A percentile compares a stretch with the other conserved stretches of the same genome.
These are phyloP conservation scores for Aspergillus diversus DNA, from an alignment of 495 filamentous ascomycete species.

Conservation along the genomic window DNA sequence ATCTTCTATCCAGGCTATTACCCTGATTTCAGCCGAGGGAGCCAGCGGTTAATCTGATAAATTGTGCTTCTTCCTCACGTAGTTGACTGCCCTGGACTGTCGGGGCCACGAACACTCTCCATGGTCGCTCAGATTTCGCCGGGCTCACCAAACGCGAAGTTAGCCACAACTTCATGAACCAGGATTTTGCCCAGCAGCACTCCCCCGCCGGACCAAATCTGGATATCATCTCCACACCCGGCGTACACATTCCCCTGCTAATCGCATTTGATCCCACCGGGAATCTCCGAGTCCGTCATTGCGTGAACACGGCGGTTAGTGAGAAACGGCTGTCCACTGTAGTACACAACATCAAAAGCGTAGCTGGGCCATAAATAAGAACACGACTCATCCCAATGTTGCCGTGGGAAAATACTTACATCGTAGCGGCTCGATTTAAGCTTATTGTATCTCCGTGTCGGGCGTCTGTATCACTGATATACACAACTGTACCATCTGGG, in stretches of 20 bases:
- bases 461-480: slow-evolving; percentile 59
- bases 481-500: slow-evolving; percentile 52
- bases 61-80: too few relatives aligned
- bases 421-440: slow-evolving; percentile 23
- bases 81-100: too few relatives aligned
- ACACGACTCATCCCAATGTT: not conserved
- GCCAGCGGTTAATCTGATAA: too few relatives aligned
- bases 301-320: slow-evolving; percentile 60
- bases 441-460: slow-evolving; percentile 40
- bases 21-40: too few relatives aligned
- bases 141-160: slow-evolving; percentile 48
- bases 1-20: too few relatives aligned
- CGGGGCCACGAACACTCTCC: too few relatives aligned
- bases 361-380: slow-evolving; percentile 24
- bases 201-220: slow-evolving; percentile 62
- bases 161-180: slow-evolving; percentile 40
- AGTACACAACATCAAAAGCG: slow-evolving; percentile 30
- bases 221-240: slow-evolving; percentile 63
- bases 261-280: slow-evolving; percentile 66
- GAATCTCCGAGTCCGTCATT: slow-evolving; percentile 54
- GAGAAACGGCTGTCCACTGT: slow-evolving; percentile 42
- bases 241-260: slow-evolving; percentile 62
- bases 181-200: slow-evolving; percentile 60
- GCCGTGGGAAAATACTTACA: slow-evolving; percentile 23
- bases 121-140: slow-evolving; percentile 46